Base-by-base conservation (phyloP, 306 rosid genomes). In the Cyamopsis tetragonoloba region DNA sequence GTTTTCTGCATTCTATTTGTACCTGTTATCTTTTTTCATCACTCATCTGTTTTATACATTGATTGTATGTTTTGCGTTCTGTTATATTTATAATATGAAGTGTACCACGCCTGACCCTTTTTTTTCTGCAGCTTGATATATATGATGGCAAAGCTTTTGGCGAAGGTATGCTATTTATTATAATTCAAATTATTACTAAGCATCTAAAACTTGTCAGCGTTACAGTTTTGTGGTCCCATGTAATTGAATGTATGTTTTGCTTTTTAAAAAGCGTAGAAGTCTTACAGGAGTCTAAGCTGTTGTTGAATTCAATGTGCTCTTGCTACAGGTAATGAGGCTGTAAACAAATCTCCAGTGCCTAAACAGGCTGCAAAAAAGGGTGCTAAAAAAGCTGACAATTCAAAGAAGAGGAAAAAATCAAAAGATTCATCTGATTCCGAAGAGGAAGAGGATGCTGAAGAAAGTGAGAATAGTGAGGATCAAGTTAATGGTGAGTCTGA, bases 61-160 rank as follows among this genome's bases (percentile, higher is more conserved):
- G 14, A 3, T 13, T 12, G 6, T 22, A 20, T 15, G 14, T 71
- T 27, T 24, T 22, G 26, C 15, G 15, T 73, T 34, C 18, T 13
- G 4, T 53, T n/a, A n/a, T n/a, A n/a, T 62, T 8, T 41, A 9
- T 50, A 14, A 35, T 73, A 66, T 50, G 22, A 50, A 47, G 37
- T 51, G 38, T 44, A 58, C 62, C 11, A 53, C 15, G 7, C 28
- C 63, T 82, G 20, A 83, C 55, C 6, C 15, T 56, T 27, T 11
- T 61, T 41, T 67, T 68, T 26, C 77, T 37, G 46, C 95, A 93
- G 98, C 98, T 93, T 57, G 98, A 89, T 73, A 30, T 78, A 13
- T 75, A 83, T 67, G 96, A 93, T 50, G 99, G 99, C 58, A 86
- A 83, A 83, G 87, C 85, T 77, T 72, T 79, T 49, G 85, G 70